Percentiles rank a stretch among this genome's conserved stretches.
Evolutionary conservation across 2,329 filamentous ascomycete species (phyloP).

Genomic region (Pseudogymnoascus sp.): DNA sequence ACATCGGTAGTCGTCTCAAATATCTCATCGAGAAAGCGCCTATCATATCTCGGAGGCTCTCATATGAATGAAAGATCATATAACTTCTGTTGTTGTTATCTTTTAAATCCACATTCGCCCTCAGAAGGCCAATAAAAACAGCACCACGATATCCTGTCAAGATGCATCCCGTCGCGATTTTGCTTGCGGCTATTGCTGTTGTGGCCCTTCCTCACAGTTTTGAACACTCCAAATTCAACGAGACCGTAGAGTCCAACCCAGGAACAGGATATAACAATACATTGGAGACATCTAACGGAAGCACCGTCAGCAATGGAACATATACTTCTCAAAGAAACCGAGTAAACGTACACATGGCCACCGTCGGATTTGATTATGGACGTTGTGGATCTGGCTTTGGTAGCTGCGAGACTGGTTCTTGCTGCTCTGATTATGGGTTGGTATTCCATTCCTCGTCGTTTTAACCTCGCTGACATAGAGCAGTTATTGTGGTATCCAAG

Average conservation of each 20-base stretch:
- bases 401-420: constrained; percentile 18
- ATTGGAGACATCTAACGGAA: neutral
- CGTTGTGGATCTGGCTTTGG: constrained; percentile 22
- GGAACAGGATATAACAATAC: neutral
- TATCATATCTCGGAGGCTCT: neutral
- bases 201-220: neutral
- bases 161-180: neutral
- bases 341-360: neutral
- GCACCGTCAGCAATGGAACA: neutral
- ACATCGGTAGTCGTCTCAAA: neutral
- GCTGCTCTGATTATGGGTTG: constrained; percentile 18
- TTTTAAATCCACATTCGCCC: neutral
- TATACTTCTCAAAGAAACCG: neutral
- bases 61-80: neutral
- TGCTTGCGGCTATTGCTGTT: neutral
- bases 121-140: neutral
- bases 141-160: neutral
- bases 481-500: neutral
- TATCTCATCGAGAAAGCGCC: neutral
- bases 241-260: neutral
- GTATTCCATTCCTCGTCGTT: neutral
- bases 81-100: neutral
- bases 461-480: neutral
- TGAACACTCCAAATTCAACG: neutral
- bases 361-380: neutral